Base-by-base conservation (phyloP, 2,329 filamentous ascomycete genomes). In the Pseudogymnoascus sp. region DNA sequence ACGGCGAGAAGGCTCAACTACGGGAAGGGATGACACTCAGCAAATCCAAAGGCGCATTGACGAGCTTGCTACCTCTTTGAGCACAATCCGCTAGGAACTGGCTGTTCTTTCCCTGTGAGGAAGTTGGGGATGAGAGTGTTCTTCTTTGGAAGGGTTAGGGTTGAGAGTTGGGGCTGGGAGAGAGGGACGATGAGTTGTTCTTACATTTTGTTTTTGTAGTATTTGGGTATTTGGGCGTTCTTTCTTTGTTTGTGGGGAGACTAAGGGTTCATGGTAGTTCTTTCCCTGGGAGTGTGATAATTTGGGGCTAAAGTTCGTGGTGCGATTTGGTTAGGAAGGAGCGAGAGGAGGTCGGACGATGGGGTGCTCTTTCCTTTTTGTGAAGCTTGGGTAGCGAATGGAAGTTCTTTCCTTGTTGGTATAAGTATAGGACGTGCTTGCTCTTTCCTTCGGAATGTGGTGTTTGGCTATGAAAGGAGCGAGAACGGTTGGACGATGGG, bases 41-140 rank as follows among this genome's bases (percentile, higher is more conserved):
- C 91, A 97, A 72, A 86, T 83, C 59, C 91, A 96, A 72, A 94
- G 92, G 74, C 86, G 92, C 59, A 94, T 97, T 64, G 93, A 99
- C 67, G 93, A 97, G 69, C 83, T 99, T 50, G 88, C 93, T 65
- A 80, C 86, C 33, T 93, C 85, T 68, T 79, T 97, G 40, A 82
- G 90, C 67, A 85, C 91, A 64, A 85, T 87, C 59, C 90, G 93
- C 47, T 92, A 97, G 73, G 92, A 97, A 68, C 21, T 21, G 17
- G 39, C 11, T 6, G 39, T 21, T 41, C 39, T 41, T 24, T 21
- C 9, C 15, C 21, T 41, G 39, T 36, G 10, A 9, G 10, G 21
- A 21, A 13, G 33, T 36, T 11, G 10, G 39, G 37, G 15, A 15
- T 40, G 6, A n/a, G n/a, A n/a, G n/a, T n/a, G n/a, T n/a, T n/a